Base-by-base conservation (phyloP, 805 yeast species). In the Tetrapisispora arboricola region DNA sequence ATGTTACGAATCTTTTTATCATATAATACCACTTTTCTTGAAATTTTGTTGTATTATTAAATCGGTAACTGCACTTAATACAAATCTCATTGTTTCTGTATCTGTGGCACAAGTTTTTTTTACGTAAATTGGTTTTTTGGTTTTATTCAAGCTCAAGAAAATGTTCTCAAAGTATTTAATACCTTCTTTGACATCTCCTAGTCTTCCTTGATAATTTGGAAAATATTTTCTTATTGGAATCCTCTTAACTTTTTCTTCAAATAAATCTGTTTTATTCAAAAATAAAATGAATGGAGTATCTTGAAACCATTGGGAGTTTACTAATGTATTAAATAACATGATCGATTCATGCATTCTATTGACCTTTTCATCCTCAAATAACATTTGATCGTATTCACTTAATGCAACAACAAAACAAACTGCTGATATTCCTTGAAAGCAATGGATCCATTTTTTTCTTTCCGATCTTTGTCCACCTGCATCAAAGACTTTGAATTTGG, bases 91-190 rank as follows among this genome's bases (percentile, higher is more conserved):
- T 22, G 87, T 75, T 41, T 75, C 70, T 0, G 94, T 76, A 59
- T 92, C 97, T 0, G 98, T 92, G 0, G 98, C 98, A 64, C 96
- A 87, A 1, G 98, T 92, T 49, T 87, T 68, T 64, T 87, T 96
- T 18, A 85, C 82, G 57, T 92, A 92, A 25, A 92, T 73, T n/a
- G 87, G 90, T 36, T 75, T 71, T 25, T 76, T 72, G 3, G 72
- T 59, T 45, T 75, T 66, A 58, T 87, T 85, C 44, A 84, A 59
- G 40, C 73, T 67, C 43, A 80, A 54, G 50, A 87, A 84, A 38
- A 75, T 63, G 32, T 67, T 65, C 54, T 84, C 94, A 55, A 90
- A 82, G 55, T 75, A 87, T 48, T 72, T 71, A 17, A 79, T 57
- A 3, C 85, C 90, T 32, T 76, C 80, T 38, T 78, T 80, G 10